Evolutionary conservation across 2,329 filamentous ascomycete genomes (phyloP), one percentile per base, ranked within the genome.

Genomic region (Penicillium sp.): DNA sequence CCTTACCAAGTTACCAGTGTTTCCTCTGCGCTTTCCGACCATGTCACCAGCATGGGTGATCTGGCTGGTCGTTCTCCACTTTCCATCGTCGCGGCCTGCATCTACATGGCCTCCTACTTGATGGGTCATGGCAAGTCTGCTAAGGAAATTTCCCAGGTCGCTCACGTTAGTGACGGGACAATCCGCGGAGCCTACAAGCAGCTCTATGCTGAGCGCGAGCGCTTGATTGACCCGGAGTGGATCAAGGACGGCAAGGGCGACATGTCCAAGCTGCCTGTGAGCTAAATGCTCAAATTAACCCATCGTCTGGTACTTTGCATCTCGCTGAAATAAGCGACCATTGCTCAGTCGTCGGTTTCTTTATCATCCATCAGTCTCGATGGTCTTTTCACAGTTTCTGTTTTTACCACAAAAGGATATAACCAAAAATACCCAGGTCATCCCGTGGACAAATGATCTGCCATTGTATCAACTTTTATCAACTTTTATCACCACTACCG

Each of bases 111-210:
- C 3, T 89, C 88, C 24, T 83, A 91, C 62, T 77, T 97, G 29
- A 85, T 95, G 73, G 87, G 85, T 46, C 81, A 93, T 57, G 76
- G 82, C 16, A 87, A 86, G 61, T 76, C 81, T 6, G 86, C 89
- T n/a, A 90, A 90, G 68, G 86, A 94, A 51, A 96, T 98, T 59
- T 87, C 89, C 4, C 69, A 72, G 20, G 85, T 93, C 14, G 89
- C 87, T 1, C 88, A 89, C 55, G 93, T 98, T 23, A 96, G 89
- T 66, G 94, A 98, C 64, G 90, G 93, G 45, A 98, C 93, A 0
- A 95, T 98, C 60, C 90, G 94, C 62, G 94, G 88, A 22, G 90
- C 91, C 0, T 98, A 97, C 75, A 93, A 93, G 65, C 84, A 87
- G 62, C 77, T 98, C 40, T 91, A 90, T 65, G 76, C 78, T 14